Percentiles rank a stretch among this genome's conserved stretches.
Evolutionary conservation across 2,329 filamentous ascomycete species (phyloP).

Genomic region (Penicillium sp.): DNA sequence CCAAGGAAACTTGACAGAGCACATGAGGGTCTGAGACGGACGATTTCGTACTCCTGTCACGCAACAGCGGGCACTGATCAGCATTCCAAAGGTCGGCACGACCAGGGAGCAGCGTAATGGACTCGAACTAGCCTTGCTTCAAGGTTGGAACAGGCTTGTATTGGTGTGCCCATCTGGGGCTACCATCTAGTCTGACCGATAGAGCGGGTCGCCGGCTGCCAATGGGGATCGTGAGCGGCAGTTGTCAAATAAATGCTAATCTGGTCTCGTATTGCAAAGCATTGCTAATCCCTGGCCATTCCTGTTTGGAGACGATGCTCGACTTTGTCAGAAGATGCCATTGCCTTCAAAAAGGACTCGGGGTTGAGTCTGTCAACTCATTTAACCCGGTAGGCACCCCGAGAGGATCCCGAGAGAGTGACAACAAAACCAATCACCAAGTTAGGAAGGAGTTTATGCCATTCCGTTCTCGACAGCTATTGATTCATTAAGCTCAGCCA

Average conservation of each 20-base stretch:
- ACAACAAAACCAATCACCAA: not conserved
- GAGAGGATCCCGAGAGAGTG: not conserved
- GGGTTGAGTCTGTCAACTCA: too few relatives aligned
- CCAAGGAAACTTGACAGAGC: slow-evolving; percentile 6
- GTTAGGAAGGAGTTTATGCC: not conserved
- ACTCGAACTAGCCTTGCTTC: slow-evolving; percentile 15
- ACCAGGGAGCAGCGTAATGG: slow-evolving; percentile 25
- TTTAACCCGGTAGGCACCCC: not conserved
- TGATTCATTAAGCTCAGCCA: not conserved
- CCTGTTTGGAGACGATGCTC: not conserved
- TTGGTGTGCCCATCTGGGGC: not conserved
- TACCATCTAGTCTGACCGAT: slow-evolving; percentile 9
- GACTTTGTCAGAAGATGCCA: not conserved
- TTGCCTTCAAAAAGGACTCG: not conserved
- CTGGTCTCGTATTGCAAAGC: not conserved
- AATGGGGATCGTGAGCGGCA: slow-evolving; percentile 9
- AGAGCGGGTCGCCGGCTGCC: slow-evolving; percentile 1
- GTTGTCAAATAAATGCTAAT: not conserved
- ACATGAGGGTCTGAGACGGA: slow-evolving; percentile 3
- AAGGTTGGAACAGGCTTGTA: not conserved
- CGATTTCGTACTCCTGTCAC: slow-evolving; percentile 18
- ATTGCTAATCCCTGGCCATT: not conserved
- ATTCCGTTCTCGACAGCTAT: too few relatives aligned
- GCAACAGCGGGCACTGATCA: slow-evolving; percentile 15
- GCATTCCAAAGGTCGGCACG: slow-evolving; percentile 18